A percentile compares a stretch with the other conserved stretches of the same genome.
phyloP scores from a whole-genome alignment of 176 grass and related monocot genomes.

The Panicum miliaceum region DNA sequence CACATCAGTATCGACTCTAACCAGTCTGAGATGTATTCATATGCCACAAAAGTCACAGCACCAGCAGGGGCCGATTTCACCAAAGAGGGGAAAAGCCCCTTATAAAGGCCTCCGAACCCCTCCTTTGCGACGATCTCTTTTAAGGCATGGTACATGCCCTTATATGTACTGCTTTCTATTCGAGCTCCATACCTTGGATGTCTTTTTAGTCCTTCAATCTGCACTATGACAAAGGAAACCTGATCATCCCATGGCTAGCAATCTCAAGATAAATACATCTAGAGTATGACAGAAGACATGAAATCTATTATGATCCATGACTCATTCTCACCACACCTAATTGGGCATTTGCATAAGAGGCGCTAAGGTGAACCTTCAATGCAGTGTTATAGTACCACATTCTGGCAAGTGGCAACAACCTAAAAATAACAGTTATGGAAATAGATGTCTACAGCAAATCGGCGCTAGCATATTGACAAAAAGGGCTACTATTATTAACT shows the following conservation, averaged over 20 bases:
- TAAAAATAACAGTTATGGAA: slow-evolving; percentile 2
- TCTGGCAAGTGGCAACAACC: background rate
- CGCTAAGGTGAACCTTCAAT: background rate
- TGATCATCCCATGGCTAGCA: background rate
- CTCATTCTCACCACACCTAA: background rate
- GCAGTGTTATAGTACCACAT: background rate
- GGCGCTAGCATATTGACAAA: background rate
- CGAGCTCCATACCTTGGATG: slow-evolving; percentile 87
- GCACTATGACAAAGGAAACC: slow-evolving; percentile 3
- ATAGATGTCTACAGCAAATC: background rate
- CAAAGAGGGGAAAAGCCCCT: slow-evolving; percentile 88
- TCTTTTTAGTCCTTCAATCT: slow-evolving; percentile 92
- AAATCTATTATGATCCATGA: background rate
- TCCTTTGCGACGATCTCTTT: slow-evolving; percentile 78
- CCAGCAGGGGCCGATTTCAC: slow-evolving; percentile 96
- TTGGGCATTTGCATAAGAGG: background rate
- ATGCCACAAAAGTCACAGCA: slow-evolving; percentile 94
- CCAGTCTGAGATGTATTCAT: slow-evolving; percentile 88
- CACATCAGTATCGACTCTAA: slow-evolving; percentile 75
- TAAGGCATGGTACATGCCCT: slow-evolving; percentile 86
- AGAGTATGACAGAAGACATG: background rate
- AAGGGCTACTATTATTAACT: background rate
- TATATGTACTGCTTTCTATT: slow-evolving; percentile 74
- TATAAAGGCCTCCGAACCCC: slow-evolving; percentile 80
- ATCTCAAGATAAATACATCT: background rate